phyloP scores from a whole-genome alignment of 352 stramenopile species.

The Blastocystis hominis region DNA sequence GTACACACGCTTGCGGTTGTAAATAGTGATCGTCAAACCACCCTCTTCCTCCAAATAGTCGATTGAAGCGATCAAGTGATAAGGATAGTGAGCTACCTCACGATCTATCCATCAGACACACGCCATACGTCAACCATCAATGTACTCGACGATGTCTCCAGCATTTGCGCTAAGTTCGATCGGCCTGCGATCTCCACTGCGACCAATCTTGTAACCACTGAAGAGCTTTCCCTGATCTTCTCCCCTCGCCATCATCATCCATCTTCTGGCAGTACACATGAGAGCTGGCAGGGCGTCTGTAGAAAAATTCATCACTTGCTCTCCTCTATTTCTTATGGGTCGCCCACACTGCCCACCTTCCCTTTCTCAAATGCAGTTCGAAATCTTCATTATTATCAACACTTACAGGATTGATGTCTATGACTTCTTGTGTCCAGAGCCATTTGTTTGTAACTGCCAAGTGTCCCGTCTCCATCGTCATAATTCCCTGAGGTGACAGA shows the following conservation, averaged over 20 bases:
- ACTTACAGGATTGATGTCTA: conserved; percentile 54
- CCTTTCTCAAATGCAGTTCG: conserved; percentile 56
- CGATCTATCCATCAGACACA: conserved; percentile 7
- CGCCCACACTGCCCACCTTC: background rate
- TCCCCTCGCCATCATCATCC: conserved; percentile 38
- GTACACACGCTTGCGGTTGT: conserved; percentile 50
- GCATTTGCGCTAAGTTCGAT: conserved; percentile 54
- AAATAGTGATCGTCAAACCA: conserved; percentile 23
- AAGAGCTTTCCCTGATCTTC: conserved; percentile 41
- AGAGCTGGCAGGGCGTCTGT: conserved; percentile 39
- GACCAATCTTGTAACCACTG: conserved; percentile 55
- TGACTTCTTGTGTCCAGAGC: conserved; percentile 51
- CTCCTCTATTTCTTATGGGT: background rate
- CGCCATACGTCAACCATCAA: background rate
- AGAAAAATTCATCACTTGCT: conserved; percentile 58
- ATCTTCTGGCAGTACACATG: conserved; percentile 48
- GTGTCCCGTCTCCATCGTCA: conserved; percentile 59
- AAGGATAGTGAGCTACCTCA: conserved; percentile 50
- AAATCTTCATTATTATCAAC: conserved; percentile 54
- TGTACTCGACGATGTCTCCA: conserved; percentile 57
- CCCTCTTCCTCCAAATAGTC: conserved; percentile 33
- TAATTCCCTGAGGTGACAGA: conserved; percentile 36
- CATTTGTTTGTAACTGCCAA: conserved; percentile 59
- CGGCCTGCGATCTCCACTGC: conserved; percentile 16
- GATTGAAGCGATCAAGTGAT: conserved; percentile 36